These are phyloP conservation scores for Dactylellina haptotyla DNA, from an alignment of 2,329 filamentous ascomycete species.

Conservation along the genomic window DNA sequence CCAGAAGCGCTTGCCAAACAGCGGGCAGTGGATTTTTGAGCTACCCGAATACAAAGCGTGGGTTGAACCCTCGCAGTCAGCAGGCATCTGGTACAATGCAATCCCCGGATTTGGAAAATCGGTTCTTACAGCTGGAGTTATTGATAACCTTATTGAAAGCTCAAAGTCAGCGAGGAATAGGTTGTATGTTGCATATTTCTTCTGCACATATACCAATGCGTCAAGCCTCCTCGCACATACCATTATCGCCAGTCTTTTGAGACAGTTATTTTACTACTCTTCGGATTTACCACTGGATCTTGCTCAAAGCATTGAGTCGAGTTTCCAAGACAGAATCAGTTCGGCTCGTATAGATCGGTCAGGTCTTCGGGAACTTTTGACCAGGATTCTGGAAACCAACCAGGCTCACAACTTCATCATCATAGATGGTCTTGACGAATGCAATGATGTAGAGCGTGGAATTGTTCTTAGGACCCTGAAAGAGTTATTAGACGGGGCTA, in stretches of 20 bases:
- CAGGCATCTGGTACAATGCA: slow-evolving; percentile 16
- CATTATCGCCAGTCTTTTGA: slow-evolving; percentile 44
- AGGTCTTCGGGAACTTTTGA: background rate
- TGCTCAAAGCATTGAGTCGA: background rate
- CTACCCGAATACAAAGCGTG: background rate
- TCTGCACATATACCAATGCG: slow-evolving; percentile 47
- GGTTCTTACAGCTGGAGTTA: slow-evolving; percentile 31
- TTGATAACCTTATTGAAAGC: background rate
- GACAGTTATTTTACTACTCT: slow-evolving; percentile 40
- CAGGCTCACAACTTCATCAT: slow-evolving; percentile 16
- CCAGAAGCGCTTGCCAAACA: too few species aligned
- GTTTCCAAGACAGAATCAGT: slow-evolving; percentile 26
- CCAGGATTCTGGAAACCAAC: background rate
- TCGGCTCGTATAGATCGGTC: too few species aligned
- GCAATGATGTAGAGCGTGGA: slow-evolving; percentile 30
- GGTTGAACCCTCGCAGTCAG: background rate
- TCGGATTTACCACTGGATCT: background rate
- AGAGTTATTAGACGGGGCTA: background rate
- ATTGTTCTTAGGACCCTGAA: too few species aligned
- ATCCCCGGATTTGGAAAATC: slow-evolving; percentile 54
- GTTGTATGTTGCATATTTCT: slow-evolving; percentile 53
- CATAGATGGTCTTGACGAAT: slow-evolving; percentile 55
- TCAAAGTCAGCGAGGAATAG: slow-evolving; percentile 24
- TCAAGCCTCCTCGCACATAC: slow-evolving; percentile 13
- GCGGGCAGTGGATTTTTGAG: slow-evolving; percentile 15